A percentile compares a stretch with the other conserved stretches of the same genome.
These are phyloP conservation scores for Termitomyces sp. DNA, from an alignment of 1,284 basidiomycete genomes.

Conservation along the genomic window DNA sequence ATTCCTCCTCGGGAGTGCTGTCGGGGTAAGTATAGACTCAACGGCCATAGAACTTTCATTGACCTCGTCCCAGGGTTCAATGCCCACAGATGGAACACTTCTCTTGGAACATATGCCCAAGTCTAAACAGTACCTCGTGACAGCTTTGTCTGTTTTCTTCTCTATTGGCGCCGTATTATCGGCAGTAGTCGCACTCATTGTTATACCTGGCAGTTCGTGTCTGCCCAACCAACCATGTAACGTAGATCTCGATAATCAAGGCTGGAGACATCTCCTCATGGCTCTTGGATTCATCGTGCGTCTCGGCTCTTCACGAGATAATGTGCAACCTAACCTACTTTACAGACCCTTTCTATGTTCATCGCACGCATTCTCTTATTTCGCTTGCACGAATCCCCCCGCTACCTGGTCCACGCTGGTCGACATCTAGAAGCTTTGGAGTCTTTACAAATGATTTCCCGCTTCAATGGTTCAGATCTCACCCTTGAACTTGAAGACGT, in stretches of 20 bases:
- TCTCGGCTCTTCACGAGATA: background rate
- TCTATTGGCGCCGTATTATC: slow-evolving; percentile 85
- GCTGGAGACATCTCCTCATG: slow-evolving; percentile 83
- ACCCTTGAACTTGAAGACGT: slow-evolving; percentile 71
- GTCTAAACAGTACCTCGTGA: slow-evolving; percentile 88
- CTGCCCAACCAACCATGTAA: slow-evolving; percentile 51
- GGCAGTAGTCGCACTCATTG: slow-evolving; percentile 70
- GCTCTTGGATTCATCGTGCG: slow-evolving; percentile 57
- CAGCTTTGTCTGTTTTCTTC: slow-evolving; percentile 94
- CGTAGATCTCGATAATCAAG: slow-evolving; percentile 65
- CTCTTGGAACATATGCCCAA: slow-evolving; percentile 93
- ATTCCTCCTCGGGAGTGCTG: slow-evolving; percentile 87
- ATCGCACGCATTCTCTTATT: slow-evolving; percentile 85
- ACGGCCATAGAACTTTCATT: slow-evolving; percentile 6
- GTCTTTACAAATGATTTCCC: slow-evolving; percentile 76
- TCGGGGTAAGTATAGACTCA: slow-evolving; percentile 60
- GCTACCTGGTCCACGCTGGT: slow-evolving; percentile 84
- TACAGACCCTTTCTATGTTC: slow-evolving; percentile 83
- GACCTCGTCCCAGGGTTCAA: slow-evolving; percentile 62
- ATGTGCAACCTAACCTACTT: slow-evolving; percentile 2
- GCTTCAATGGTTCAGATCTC: slow-evolving; percentile 75
- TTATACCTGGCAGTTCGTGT: slow-evolving; percentile 80
- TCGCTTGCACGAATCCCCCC: slow-evolving; percentile 87
- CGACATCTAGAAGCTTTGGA: slow-evolving; percentile 78
- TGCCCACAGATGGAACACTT: slow-evolving; percentile 95